Evolutionary conservation across 2,329 filamentous ascomycete genomes (phyloP).

Genomic region (Fusarium torulosum): DNA sequence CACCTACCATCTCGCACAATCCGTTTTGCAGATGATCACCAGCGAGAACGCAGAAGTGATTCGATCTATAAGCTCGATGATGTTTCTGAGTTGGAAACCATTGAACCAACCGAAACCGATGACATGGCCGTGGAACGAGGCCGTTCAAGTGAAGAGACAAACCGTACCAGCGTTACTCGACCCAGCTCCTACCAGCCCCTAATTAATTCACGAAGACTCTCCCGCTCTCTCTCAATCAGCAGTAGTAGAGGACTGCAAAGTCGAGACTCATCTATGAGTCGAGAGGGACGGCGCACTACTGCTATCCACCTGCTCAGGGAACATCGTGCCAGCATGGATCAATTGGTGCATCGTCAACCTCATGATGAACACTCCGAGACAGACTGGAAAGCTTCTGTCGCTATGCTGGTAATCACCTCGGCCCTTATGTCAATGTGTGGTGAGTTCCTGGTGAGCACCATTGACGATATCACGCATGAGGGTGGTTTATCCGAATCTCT

Average conservation of each 20-base stretch:
- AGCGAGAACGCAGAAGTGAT: conserved; percentile 1
- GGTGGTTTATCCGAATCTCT: conserved; percentile 66
- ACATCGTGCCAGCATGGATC: neutral
- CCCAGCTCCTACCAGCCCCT: neutral
- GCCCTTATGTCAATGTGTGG: conserved; percentile 69
- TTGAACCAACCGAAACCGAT: neutral
- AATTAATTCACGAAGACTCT: neutral
- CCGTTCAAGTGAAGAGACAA: neutral
- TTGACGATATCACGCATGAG: conserved; percentile 64
- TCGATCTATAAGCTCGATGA: conserved; percentile 9
- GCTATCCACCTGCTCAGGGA: neutral
- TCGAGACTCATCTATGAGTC: neutral
- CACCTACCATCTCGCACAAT: conserved; percentile 41
- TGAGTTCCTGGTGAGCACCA: conserved; percentile 70
- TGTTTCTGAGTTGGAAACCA: neutral
- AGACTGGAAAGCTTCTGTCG: conserved; percentile 56
- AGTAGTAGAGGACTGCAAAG: neutral
- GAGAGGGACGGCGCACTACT: neutral
- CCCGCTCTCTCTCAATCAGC: neutral
- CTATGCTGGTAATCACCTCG: conserved; percentile 66
- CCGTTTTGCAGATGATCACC: conserved; percentile 48
- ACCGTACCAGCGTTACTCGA: neutral
- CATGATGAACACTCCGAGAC: neutral
- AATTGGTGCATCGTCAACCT: neutral
- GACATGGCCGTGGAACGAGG: neutral